phyloP scores from a whole-genome alignment of 306 rosid species.

The Corylus avellana region DNA sequence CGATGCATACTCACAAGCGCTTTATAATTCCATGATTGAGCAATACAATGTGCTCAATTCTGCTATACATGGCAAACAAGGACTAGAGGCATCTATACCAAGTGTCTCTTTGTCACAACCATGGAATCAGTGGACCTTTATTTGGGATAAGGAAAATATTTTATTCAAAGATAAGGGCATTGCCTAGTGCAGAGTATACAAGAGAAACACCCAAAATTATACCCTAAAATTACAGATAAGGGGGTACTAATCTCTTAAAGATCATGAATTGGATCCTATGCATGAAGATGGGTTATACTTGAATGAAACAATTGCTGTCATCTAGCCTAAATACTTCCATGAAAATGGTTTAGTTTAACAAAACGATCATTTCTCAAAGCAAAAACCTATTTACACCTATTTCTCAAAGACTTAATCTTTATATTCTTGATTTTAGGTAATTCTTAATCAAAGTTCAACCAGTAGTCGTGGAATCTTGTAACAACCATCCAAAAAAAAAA shows the following conservation, averaged over 20 bases:
- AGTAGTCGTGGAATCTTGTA: too few relatives aligned
- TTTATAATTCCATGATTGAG: slow-evolving; percentile 54
- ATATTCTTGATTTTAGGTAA: too few relatives aligned
- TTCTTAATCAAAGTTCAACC: too few relatives aligned
- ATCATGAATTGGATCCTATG: background rate
- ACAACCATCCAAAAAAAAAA: too few relatives aligned
- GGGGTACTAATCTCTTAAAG: background rate
- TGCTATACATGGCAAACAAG: slow-evolving; percentile 66
- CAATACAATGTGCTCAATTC: slow-evolving; percentile 85
- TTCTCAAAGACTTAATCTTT: too few relatives aligned
- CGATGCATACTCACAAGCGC: slow-evolving; percentile 60
- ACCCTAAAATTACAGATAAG: background rate
- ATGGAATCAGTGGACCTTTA: slow-evolving; percentile 57
- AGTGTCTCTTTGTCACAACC: slow-evolving; percentile 79
- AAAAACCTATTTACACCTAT: too few relatives aligned
- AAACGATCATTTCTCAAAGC: background rate
- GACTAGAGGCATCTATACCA: slow-evolving; percentile 64
- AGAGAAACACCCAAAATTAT: background rate
- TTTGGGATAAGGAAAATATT: background rate
- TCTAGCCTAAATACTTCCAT: background rate
- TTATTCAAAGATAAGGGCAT: background rate
- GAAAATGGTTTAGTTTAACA: background rate
- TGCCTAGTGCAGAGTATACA: background rate
- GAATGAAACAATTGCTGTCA: background rate
- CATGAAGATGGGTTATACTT: background rate